Base-by-base conservation (phyloP, 345 rosid species). In the Rhizophora apiculata region DNA sequence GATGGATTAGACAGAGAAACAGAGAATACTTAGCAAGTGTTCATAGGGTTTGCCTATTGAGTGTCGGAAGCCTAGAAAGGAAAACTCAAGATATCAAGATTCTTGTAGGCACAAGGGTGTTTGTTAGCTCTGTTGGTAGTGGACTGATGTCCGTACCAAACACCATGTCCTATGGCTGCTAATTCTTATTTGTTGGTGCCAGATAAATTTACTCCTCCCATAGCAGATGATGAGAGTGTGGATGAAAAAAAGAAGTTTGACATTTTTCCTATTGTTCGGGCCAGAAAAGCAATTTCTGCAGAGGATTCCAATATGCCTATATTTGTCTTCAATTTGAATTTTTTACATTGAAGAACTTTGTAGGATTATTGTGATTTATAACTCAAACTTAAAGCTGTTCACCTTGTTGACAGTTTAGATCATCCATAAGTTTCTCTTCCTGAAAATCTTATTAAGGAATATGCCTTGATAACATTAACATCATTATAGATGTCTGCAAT, bases 191-290 rank as follows among this genome's bases (percentile, higher is more conserved):
- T 15, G 7, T 13, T 54, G 24, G 51, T 59, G 21, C 29, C 6
- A 19, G 27, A 19, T 18, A 11, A 39, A 27, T 68, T 22, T 32
- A 59, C 58, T 31, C 30, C 49, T 62, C 32, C 30, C 53, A 16
- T 18, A 5, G 24, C 63, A 60, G 49, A 46, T 54, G 37, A 52
- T 72, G 34, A 56, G 7, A 46, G 64, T 57, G 46, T 26, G 64
- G 57, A 56, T 48, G 13, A 36, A 16, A 26, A 46, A 29, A 46
- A 29, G 11, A 48, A 19, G 20, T 55, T 64, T 11, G 36, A 18
- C 34, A 30, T 54, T 11, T 19, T 60, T 72, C 57, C 60, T 22
- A 46, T 58, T 29, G 27, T 2, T 22, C 21, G 11, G 36, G 5
- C 54, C 26, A 20, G 51, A 34, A 20, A 31, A 19, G 26, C 24